phyloP scores from a whole-genome alignment of 2,329 filamentous ascomycete genomes.

The Geoglossum cookeanum region DNA sequence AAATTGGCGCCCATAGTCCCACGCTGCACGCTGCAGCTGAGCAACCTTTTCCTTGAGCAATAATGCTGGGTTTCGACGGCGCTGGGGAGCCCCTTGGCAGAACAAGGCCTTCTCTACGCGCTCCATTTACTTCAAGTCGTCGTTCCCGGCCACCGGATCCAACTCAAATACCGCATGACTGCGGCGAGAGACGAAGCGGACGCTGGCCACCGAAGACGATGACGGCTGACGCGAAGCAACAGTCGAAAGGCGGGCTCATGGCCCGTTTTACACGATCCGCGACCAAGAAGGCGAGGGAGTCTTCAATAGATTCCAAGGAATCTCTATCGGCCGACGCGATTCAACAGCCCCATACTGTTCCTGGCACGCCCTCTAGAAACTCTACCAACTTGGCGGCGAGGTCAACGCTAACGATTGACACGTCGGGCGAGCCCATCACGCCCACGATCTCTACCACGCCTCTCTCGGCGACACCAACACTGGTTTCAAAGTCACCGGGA shows the following conservation, averaged over 20 bases:
- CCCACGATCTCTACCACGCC: background rate
- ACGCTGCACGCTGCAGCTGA: background rate
- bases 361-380: background rate
- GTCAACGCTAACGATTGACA: background rate
- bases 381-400: background rate
- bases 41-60: background rate
- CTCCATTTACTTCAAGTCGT: background rate
- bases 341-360: background rate
- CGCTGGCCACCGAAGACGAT: background rate
- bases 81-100: background rate
- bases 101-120: background rate
- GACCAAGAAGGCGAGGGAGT: background rate
- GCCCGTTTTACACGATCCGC: background rate
- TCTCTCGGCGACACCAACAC: background rate
- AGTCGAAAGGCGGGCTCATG: background rate
- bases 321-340: background rate
- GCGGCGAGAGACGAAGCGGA: background rate
- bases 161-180: background rate
- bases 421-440: background rate
- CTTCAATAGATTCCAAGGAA: background rate
- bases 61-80: background rate
- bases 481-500: background rate
- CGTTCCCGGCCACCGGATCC: background rate
- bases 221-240: background rate
- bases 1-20: background rate